Evolutionary conservation across 169 alveolate species (phyloP), one percentile per base, ranked within the genome.

Genomic region (Sarcocystis neurona): DNA sequence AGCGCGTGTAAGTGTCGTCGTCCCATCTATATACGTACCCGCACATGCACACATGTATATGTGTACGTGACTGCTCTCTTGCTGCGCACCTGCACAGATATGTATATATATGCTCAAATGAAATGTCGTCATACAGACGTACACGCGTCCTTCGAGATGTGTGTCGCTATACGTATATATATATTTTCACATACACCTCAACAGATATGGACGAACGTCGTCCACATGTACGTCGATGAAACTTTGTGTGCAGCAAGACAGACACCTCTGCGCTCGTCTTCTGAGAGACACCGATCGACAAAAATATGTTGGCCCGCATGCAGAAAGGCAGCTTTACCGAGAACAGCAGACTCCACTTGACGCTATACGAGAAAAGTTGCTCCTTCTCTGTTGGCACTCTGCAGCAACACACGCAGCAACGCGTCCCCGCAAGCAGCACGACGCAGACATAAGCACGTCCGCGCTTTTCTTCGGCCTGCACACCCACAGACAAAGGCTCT

Each of bases 271-370:
- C 8, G n/a, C n/a, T 5, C 8, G 50, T 34, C 50, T 34, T 5
- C 44, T 37, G 4, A 72, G 8, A 37, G n/a, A 72, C 53, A 72
- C 30, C 8, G 32, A 63, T 12, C 77, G 41, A 63, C 77, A 27
- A 12, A 34, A 39, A 34, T 5, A 34, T 37, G 34, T n/a, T 18
- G 75, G n/a, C 75, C 10, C n/a, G n/a, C 39, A 63, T 12, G 41
- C n/a, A 5, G n/a, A 63, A 34, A 63, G n/a, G 75, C n/a, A 63
- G 75, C 37, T 80, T 1, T 15, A 84, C 89, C 72, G 47, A n/a
- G 12, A 32, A 34, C 46, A 87, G 66, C 23, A 88, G 87, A 27
- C 85, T 80, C 97, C 97, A 95, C 75, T 95, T 93, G 44, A 95
- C 47, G 39, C 85, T 87, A 77, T 32, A 93, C 66, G 89, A 94